phyloP scores from a whole-genome alignment of 345 rosid species.

The Murraya paniculata region DNA sequence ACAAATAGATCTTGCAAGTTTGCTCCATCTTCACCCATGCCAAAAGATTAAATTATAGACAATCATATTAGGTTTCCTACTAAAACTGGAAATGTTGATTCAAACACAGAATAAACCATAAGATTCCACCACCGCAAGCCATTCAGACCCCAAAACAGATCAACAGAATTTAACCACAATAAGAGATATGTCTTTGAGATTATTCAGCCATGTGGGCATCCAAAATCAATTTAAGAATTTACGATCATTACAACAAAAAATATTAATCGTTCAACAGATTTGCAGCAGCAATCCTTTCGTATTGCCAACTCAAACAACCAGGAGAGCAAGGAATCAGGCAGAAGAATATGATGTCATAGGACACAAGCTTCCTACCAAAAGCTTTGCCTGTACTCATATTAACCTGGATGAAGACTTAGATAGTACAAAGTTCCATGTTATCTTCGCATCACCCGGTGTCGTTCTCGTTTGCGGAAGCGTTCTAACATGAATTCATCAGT shows the following conservation, averaged over 20 bases:
- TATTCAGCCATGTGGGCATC: neutral
- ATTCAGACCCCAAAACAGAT: neutral
- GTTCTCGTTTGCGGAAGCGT: slow-evolving; percentile 93
- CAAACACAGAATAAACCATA: neutral
- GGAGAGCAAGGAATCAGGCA: neutral
- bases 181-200: slow-evolving; percentile 1
- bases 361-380: neutral
- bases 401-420: neutral
- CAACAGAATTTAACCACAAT: neutral
- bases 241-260: neutral
- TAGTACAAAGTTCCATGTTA: slow-evolving; percentile 13
- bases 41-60: neutral
- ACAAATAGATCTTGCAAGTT: neutral
- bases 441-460: slow-evolving; percentile 91
- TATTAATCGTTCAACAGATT: neutral
- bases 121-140: neutral
- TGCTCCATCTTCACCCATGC: neutral
- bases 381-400: neutral
- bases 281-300: neutral
- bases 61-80: neutral
- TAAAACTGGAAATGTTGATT: neutral
- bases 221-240: neutral
- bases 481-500: slow-evolving; percentile 90
- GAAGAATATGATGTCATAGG: neutral
- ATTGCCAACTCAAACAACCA: neutral